Conservation (phyloP, 1,284 basidiomycete genomes). For the Cutaneotrichosporon dermatis region DNA sequence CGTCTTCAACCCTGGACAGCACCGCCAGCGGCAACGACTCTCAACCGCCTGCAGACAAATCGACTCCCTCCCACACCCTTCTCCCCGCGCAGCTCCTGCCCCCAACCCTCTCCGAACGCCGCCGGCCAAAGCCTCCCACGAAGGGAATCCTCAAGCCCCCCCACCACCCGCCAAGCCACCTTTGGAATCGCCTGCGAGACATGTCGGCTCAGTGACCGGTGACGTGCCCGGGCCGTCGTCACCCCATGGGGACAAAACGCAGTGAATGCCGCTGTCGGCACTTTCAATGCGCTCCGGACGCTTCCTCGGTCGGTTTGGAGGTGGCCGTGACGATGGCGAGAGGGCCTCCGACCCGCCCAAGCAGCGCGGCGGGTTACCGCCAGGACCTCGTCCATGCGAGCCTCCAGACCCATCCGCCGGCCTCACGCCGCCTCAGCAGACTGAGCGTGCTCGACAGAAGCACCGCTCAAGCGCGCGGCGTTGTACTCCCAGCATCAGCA, state of each 20-base stretch:
- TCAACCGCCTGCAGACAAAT: neutral
- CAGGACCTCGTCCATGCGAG: constrained; percentile 1
- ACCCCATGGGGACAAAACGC: constrained; percentile 4
- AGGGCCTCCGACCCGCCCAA: constrained; percentile 3
- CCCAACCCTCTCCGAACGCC: constrained; percentile 22
- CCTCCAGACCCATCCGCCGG: neutral
- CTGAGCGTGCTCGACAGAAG: constrained; percentile 31
- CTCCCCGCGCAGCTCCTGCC: constrained; percentile 2
- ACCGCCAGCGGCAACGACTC: neutral
- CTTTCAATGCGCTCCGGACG: constrained; percentile 33
- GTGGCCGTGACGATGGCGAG: constrained; percentile 5
- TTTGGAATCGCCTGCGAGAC: constrained; percentile 45
- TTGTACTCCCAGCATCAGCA: constrained; percentile 78
- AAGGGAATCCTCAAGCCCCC: constrained; percentile 49
- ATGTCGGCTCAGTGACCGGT: constrained; percentile 37
- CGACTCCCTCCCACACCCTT: constrained; percentile 4
- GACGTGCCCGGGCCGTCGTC: constrained; percentile 18
- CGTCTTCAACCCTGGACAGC: neutral
- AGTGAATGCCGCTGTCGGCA: constrained; percentile 24
- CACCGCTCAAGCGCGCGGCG: constrained; percentile 72
- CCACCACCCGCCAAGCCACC: constrained; percentile 47
- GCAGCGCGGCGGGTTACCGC: neutral
- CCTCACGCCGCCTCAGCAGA: neutral
- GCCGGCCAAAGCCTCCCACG: constrained; percentile 42
- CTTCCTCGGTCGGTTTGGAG: constrained; percentile 29